These are phyloP conservation scores for Heimioporus sp. DNA, from an alignment of 768 basidiomycete genomes.

Conservation along the genomic window DNA sequence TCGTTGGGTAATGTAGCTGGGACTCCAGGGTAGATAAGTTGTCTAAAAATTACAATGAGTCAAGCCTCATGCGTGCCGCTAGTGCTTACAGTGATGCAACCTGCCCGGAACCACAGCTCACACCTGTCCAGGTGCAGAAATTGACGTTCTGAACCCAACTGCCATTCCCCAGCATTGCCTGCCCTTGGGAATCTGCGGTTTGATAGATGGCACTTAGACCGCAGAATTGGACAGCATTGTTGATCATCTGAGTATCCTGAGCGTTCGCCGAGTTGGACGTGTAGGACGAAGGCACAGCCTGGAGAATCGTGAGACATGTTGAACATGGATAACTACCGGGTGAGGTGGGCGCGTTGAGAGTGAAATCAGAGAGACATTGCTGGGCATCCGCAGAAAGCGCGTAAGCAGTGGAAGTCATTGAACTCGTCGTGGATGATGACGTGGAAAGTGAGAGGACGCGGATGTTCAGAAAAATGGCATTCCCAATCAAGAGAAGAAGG, in stretches of 20 bases:
- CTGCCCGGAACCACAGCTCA: conserved; percentile 41
- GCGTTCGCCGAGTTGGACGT: conserved; percentile 27
- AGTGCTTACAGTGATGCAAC: conserved; percentile 40
- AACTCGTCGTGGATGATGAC: conserved; percentile 11
- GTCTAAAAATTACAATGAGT: conserved; percentile 19
- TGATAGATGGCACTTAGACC: conserved; percentile 44
- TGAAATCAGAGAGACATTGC: conserved; percentile 46
- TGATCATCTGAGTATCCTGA: conserved; percentile 32
- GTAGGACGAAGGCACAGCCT: conserved; percentile 36
- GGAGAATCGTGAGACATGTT: conserved; percentile 41
- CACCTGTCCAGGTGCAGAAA: conserved; percentile 48
- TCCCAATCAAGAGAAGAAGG: conserved; percentile 43
- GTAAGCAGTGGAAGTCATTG: conserved; percentile 24
- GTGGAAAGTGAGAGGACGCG: conserved; percentile 27
- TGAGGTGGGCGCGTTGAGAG: conserved; percentile 41
- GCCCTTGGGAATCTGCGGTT: conserved; percentile 35
- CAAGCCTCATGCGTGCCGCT: background rate
- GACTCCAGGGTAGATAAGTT: conserved; percentile 45
- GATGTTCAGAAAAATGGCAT: conserved; percentile 37
- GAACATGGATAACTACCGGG: conserved; percentile 47
- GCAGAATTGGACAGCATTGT: conserved; percentile 46
- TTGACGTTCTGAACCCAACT: conserved; percentile 45
- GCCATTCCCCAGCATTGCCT: conserved; percentile 37
- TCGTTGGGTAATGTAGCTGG: conserved; percentile 44
- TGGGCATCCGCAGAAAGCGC: conserved; percentile 38